Evolutionary conservation across 179 eudicot species (phyloP), one percentile per base, ranked within the genome.

Genomic region (Spergularia azorica): DNA sequence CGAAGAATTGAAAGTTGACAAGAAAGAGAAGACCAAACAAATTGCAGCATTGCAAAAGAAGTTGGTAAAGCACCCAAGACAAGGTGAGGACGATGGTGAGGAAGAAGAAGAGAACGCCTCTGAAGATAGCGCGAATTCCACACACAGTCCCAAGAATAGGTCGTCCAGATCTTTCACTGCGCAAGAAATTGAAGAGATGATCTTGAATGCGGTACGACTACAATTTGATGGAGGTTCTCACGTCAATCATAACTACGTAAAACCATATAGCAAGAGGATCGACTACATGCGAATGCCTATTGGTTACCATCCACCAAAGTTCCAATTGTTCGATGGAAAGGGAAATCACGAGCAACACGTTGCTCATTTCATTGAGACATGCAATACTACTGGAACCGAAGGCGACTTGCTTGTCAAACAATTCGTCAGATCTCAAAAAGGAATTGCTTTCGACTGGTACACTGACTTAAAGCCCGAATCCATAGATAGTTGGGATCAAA

Each of bases 401-500:
- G 32, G 32, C 32, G 32, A 26, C 32, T 1, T 26, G 32, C 32
- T 26, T 26, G 32, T 26, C 32, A 26, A 26, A 26, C 32, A 26
- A 26, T 26, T 26, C 32, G 32, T 26, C 32, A 26, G 32, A 26
- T 26, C 32, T 26, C 32, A 1, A 1, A 26, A 26, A 26, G 32
- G 32, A 26, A 26, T 26, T 26, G 32, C 32, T 26, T 72, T 72
- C 2, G 8, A 72, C 41, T 58, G 66, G 56, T 72, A 72, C 55
- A 58, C 39, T 2, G 41, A 72, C 10, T 6, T 73, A 0, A 9
- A 9, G 2, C 39, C 15, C 9, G 38, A 60, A 9, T 60, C 76
- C 10, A 73, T 73, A 13, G 20, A 46, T 1, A 73, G 21, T 73
- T 73, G 58, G 76, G 43, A 50, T 0, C 8, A 73, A 9, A 62